Base-by-base conservation (phyloP, 768 basidiomycete species). In the Collybia mongolica region DNA sequence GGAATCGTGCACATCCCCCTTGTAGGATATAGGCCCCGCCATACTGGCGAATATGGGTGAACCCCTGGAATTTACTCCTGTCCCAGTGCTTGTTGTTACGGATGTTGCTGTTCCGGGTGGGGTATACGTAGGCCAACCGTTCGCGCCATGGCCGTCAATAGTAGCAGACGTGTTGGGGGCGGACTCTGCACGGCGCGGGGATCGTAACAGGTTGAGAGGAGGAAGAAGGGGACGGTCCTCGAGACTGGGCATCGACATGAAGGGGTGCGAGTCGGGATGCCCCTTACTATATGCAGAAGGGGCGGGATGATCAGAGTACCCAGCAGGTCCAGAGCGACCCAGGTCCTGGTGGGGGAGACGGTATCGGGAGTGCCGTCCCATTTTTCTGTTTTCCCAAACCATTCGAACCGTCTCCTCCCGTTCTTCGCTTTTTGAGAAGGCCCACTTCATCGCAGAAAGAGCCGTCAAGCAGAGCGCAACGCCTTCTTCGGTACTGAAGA, bases 361-460 rank as follows among this genome's bases (percentile, higher is more conserved):
- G 23, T 54, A 55, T 28, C 57, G 54, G 14, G 54, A 48, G 44
- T 52, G 60, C 51, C 49, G 60, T 52, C 60, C 64, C 51, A 57
- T 62, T 55, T 74, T 74, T 38, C 70, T 72, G 51, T 68, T 71
- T 40, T 80, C 72, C 77, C 79, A 79, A 9, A 80, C 66, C 64
- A 75, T 63, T 55, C 73, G 75, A 41, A 91, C 70, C 0, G 80
- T 81, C 50, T 82, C 81, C 59, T 83, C 80, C 32, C 83, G 75
- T 59, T 92, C 90, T 52, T 86, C 83, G 50, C 80, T 84, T 61
- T 83, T 85, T 5, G 86, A 86, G 64, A 80, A 87, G 4, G 75
- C 79, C 93, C 93, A 97, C 9, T 83, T 80, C 80, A 94, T 88
- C 61, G 89, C 83, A 3, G 79, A 65, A n/a, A 96, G 75, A 7